phyloP scores from a whole-genome alignment of 2,329 filamentous ascomycete species.

The Claviceps pusilla region DNA sequence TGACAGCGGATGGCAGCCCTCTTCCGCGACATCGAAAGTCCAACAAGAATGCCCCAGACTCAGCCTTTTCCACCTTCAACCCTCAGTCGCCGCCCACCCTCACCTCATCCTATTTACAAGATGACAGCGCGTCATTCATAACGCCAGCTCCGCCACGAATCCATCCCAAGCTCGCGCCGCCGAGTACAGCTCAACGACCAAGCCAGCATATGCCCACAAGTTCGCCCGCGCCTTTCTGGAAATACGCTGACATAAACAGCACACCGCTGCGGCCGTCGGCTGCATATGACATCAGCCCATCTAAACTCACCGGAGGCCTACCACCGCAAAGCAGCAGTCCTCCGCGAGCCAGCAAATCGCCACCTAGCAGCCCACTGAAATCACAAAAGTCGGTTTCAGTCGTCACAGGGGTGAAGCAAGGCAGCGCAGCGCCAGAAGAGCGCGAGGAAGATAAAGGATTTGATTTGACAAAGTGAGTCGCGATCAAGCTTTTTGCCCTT shows the following conservation, averaged over 20 bases:
- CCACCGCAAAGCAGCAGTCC: constrained; percentile 46
- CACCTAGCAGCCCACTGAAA: constrained; percentile 35
- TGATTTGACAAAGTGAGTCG: constrained; percentile 41
- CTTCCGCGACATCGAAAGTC: constrained; percentile 41
- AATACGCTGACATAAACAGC: constrained; percentile 62
- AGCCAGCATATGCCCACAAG: constrained; percentile 78
- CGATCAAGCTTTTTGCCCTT: too few species aligned
- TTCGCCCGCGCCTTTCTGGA: constrained; percentile 79
- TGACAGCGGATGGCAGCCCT: constrained; percentile 44
- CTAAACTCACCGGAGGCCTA: constrained; percentile 28
- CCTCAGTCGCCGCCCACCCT: constrained; percentile 47
- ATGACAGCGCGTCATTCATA: constrained; percentile 46
- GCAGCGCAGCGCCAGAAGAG: constrained; percentile 17
- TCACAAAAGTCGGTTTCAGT: constrained; percentile 19
- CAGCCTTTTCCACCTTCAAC: constrained; percentile 33
- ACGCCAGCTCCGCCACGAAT: constrained; percentile 61
- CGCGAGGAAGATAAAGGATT: constrained; percentile 37
- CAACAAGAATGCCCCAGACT: constrained; percentile 16
- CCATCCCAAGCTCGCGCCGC: constrained; percentile 60
- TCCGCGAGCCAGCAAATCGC: constrained; percentile 33
- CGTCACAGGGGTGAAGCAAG: constrained; percentile 9
- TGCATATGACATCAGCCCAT: constrained; percentile 44
- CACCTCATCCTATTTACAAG: constrained; percentile 46
- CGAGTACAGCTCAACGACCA: constrained; percentile 65
- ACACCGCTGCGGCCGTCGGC: constrained; percentile 45